These are phyloP conservation scores for Candida mesenterica DNA, from an alignment of 1,139 yeast species.

Conservation along the genomic window DNA sequence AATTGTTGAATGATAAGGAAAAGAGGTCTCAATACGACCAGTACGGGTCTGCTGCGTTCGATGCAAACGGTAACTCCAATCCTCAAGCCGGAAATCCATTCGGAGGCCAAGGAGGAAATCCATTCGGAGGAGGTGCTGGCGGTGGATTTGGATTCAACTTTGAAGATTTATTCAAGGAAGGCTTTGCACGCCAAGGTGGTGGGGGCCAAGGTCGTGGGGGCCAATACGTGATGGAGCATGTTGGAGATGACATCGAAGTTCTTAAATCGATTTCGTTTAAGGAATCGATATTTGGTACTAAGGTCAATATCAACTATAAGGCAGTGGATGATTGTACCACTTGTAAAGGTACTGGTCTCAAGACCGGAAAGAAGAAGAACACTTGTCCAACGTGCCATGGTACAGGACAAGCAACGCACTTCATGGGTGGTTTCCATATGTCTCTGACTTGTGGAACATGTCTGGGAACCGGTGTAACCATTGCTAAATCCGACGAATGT, in stretches of 20 bases:
- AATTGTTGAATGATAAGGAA: conserved; percentile 79
- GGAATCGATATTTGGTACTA: conserved; percentile 84
- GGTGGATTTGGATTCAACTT: conserved; percentile 62
- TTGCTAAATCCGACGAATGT: conserved; percentile 72
- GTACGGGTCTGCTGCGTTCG: conserved; percentile 86
- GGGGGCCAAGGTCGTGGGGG: conserved; percentile 33
- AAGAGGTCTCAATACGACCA: conserved; percentile 91
- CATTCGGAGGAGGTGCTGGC: conserved; percentile 13
- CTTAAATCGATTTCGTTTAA: conserved; percentile 72
- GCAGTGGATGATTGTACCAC: conserved; percentile 76
- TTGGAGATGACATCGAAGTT: conserved; percentile 88
- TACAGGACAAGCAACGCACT: conserved; percentile 84
- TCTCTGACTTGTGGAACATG: conserved; percentile 88
- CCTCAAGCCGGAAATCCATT: conserved; percentile 52
- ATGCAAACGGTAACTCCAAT: conserved; percentile 58
- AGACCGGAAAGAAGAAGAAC: conserved; percentile 68
- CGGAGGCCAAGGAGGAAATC: conserved; percentile 44
- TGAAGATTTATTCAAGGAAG: conserved; percentile 84
- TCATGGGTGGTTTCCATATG: conserved; percentile 96
- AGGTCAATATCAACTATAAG: conserved; percentile 63
- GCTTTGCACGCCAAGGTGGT: conserved; percentile 54
- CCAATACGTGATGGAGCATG: conserved; percentile 64
- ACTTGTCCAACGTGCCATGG: conserved; percentile 92
- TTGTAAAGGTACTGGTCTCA: conserved; percentile 85
- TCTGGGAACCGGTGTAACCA: conserved; percentile 82